Conservation (phyloP, 2,329 filamentous ascomycete species). For the Colletotrichum paranaense region DNA sequence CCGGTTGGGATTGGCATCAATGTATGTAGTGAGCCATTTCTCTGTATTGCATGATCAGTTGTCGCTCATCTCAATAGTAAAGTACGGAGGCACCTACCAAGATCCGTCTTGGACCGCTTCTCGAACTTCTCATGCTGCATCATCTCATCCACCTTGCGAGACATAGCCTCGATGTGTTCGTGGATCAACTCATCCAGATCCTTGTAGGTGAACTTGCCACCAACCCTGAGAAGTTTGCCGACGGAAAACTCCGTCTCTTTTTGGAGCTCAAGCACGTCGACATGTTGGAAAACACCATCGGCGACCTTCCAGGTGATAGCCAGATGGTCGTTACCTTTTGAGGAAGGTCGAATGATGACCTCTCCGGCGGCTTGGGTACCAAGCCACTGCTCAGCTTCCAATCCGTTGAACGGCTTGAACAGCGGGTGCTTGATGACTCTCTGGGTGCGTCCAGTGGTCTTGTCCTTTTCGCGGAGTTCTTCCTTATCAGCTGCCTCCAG, state of each 20-base stretch:
- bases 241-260: slow-evolving; percentile 98
- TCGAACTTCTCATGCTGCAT: slow-evolving; percentile 92
- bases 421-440: slow-evolving; percentile 98
- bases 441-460: slow-evolving; percentile 85
- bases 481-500: slow-evolving; percentile 87
- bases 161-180: slow-evolving; percentile 97
- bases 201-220: slow-evolving; percentile 89
- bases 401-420: slow-evolving; percentile 92
- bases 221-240: slow-evolving; percentile 85
- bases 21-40: slow-evolving; percentile 95
- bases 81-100: slow-evolving; percentile 69
- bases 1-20: slow-evolving; percentile 92
- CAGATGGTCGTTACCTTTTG: slow-evolving; percentile 94
- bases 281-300: slow-evolving; percentile 95
- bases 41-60: slow-evolving; percentile 63
- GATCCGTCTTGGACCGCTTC: slow-evolving; percentile 76
- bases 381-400: slow-evolving; percentile 92
- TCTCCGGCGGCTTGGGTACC: slow-evolving; percentile 88
- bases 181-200: slow-evolving; percentile 98
- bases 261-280: slow-evolving; percentile 95
- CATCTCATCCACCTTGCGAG: slow-evolving; percentile 96
- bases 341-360: slow-evolving; percentile 94
- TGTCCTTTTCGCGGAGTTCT: slow-evolving; percentile 86
- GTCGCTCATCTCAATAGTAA: not conserved
- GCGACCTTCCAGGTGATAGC: slow-evolving; percentile 98